phyloP scores from a whole-genome alignment of 139 green algal genomes.

The Zygnema cylindricum region DNA sequence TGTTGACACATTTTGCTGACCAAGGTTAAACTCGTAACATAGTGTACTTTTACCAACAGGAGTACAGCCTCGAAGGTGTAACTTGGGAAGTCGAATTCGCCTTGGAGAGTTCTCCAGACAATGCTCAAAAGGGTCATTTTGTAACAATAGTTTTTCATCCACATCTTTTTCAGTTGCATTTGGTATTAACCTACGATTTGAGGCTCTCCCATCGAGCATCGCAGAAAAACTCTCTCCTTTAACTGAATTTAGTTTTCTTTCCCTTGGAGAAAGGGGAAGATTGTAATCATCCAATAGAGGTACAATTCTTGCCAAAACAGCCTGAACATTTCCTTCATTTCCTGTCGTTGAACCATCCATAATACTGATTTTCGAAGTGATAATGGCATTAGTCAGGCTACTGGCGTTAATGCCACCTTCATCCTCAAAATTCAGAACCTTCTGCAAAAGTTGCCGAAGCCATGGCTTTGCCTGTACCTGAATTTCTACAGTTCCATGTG shows the following conservation, averaged over 20 bases:
- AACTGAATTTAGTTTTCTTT: background rate
- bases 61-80: background rate
- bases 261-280: background rate
- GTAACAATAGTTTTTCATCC: too few relatives aligned
- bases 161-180: too few relatives aligned
- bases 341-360: background rate
- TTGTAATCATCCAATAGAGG: background rate
- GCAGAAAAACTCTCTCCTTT: too few relatives aligned
- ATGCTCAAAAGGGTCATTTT: too few relatives aligned
- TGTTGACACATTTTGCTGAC: constrained; percentile 8
- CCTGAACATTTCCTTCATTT: background rate
- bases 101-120: too few relatives aligned
- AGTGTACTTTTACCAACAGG: background rate
- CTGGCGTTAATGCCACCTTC: background rate
- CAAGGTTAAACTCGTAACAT: constrained; percentile 17
- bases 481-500: background rate
- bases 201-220: too few relatives aligned
- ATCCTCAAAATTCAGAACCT: too few relatives aligned
- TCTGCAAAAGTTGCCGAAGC: background rate
- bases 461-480: background rate
- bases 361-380: background rate
- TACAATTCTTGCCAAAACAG: background rate
- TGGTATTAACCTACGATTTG: too few relatives aligned
- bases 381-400: background rate
- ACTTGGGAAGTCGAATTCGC: background rate